These are phyloP conservation scores for Lindgomyces ingoldianus DNA, from an alignment of 495 filamentous ascomycete genomes.

Conservation along the genomic window DNA sequence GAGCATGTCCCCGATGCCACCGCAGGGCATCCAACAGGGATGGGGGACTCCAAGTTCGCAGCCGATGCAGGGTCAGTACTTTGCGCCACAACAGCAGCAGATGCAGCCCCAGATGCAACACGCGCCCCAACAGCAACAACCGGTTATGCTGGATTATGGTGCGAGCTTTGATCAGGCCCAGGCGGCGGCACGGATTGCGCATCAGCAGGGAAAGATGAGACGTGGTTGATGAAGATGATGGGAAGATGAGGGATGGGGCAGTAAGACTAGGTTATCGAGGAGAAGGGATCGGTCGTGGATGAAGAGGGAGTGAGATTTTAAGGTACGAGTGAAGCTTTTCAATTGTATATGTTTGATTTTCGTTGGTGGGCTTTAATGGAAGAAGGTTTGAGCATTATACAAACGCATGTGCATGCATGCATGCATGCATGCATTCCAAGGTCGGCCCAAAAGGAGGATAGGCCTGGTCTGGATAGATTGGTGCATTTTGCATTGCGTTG, in stretches of 20 bases:
- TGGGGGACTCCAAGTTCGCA: slow-evolving; percentile 27
- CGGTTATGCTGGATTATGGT: slow-evolving; percentile 28
- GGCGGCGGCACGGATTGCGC: slow-evolving; percentile 32
- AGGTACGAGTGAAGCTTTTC: too few relatives aligned
- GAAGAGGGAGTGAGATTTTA: too few relatives aligned
- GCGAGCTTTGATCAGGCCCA: slow-evolving; percentile 34
- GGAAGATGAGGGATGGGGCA: neutral
- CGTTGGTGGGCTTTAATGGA: too few relatives aligned
- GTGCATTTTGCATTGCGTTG: too few relatives aligned
- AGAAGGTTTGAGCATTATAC: too few relatives aligned
- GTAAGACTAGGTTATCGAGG: too few relatives aligned
- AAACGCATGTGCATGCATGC: too few relatives aligned
- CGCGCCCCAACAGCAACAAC: slow-evolving; percentile 23
- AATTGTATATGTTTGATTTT: too few relatives aligned
- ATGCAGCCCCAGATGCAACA: slow-evolving; percentile 18
- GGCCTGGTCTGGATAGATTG: too few relatives aligned
- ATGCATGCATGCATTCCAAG: too few relatives aligned
- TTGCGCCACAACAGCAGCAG: slow-evolving; percentile 22
- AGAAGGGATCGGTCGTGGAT: too few relatives aligned
- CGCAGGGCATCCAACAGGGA: slow-evolving; percentile 11
- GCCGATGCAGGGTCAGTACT: slow-evolving; percentile 30
- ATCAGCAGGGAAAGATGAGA: slow-evolving; percentile 23
- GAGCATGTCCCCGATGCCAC: neutral
- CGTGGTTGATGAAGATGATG: neutral
- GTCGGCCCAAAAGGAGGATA: too few relatives aligned